Conservation (phyloP, 345 rosid genomes). For the Orychophragmus violaceus region DNA sequence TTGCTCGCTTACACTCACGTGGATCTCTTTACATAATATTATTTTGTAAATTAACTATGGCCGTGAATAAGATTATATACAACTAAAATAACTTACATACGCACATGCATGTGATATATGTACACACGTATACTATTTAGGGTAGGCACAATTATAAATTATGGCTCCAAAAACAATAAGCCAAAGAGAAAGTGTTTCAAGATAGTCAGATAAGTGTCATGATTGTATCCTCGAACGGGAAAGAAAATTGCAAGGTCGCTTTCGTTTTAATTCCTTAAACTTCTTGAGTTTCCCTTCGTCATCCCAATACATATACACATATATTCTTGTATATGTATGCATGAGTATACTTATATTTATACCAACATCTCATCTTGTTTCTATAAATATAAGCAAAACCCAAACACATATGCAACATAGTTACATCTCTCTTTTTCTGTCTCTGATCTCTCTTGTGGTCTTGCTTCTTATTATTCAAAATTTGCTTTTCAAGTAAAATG, state of each 20-base stretch:
- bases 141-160: constrained; percentile 20
- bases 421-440: neutral
- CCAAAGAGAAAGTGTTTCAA: constrained; percentile 17
- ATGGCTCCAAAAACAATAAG: constrained; percentile 14
- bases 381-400: constrained; percentile 23
- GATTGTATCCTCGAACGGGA: constrained; percentile 10
- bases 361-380: constrained; percentile 8
- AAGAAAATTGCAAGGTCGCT: constrained; percentile 17
- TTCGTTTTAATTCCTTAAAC: constrained; percentile 28
- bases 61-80: constrained; percentile 3
- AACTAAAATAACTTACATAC: constrained; percentile 1
- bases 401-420: neutral
- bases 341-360: neutral
- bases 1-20: constrained; percentile 18
- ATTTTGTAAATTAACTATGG: neutral
- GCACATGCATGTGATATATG: neutral
- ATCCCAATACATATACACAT: constrained; percentile 12
- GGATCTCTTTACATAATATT: neutral
- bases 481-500: constrained; percentile 14
- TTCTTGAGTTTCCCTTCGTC: constrained; percentile 30
- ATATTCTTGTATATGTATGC: neutral
- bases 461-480: constrained; percentile 2
- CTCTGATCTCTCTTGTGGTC: neutral
- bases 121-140: neutral
- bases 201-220: constrained; percentile 25